Conservation (phyloP, 2,329 filamentous ascomycete species). For the Neofusicoccum kwambonambiense region DNA sequence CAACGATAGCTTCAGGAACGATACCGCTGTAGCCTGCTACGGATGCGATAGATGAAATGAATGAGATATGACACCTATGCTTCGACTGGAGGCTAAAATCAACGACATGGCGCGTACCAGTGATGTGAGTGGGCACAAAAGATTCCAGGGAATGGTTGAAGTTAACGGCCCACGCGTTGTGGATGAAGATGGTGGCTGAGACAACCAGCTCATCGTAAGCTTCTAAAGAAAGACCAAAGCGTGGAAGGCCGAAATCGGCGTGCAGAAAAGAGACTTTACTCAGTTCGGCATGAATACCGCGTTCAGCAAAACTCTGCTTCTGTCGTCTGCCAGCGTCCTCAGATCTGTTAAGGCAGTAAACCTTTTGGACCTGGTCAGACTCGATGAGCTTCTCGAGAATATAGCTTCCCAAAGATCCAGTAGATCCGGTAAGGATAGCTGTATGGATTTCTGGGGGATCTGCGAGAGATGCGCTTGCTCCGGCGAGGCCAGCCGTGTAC, state of each 20-base stretch:
- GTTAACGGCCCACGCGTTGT: conserved; percentile 40
- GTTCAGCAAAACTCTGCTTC: not conserved
- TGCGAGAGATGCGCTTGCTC: not conserved
- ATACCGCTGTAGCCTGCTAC: conserved; percentile 21
- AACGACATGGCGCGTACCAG: conserved; percentile 32
- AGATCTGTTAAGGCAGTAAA: conserved; percentile 21
- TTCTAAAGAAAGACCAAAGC: conserved; percentile 18
- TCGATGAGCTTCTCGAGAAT: conserved; percentile 20
- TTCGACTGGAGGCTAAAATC: conserved; percentile 31
- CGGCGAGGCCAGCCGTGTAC: conserved; percentile 27
- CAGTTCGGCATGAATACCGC: not conserved
- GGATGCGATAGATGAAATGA: conserved; percentile 40
- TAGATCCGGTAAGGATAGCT: conserved; percentile 22
- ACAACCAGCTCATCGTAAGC: not conserved
- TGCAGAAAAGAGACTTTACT: conserved; percentile 16
- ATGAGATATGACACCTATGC: conserved; percentile 29
- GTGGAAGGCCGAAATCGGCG: conserved; percentile 18
- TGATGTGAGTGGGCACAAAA: conserved; percentile 30
- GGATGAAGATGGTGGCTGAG: conserved; percentile 29
- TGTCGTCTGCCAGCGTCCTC: not conserved
- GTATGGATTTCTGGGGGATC: conserved; percentile 7
- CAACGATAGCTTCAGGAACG: conserved; percentile 33
- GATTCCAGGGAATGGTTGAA: conserved; percentile 35
- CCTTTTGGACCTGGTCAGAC: conserved; percentile 5
- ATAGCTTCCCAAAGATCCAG: conserved; percentile 21